These are phyloP conservation scores for Tarenaya hassleriana DNA, from an alignment of 345 rosid genomes.

Conservation along the genomic window DNA sequence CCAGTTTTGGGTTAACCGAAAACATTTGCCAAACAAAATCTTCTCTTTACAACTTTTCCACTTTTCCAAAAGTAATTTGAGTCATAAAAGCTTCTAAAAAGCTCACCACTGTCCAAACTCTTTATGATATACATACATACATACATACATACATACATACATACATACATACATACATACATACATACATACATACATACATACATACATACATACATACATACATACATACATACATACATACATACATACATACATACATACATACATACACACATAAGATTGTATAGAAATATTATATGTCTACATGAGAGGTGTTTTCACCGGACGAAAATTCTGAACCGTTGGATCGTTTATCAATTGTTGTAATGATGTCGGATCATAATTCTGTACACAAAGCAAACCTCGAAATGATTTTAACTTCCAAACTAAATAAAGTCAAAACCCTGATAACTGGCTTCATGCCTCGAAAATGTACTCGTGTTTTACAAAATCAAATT, in stretches of 20 bases:
- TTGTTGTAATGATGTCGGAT: constrained; percentile 16
- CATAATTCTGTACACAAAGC: constrained; percentile 15
- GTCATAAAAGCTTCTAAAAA: constrained; percentile 23
- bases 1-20: constrained; percentile 32
- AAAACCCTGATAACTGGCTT: constrained; percentile 1
- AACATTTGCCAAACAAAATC: constrained; percentile 28
- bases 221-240: too few relatives aligned
- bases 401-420: not conserved
- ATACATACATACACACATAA: not conserved
- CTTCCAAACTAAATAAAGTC: not conserved
- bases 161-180: too few relatives aligned
- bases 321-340: constrained; percentile 12
- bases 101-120: constrained; percentile 28
- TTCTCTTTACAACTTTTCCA: constrained; percentile 26
- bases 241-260: too few relatives aligned
- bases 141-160: constrained; percentile 7
- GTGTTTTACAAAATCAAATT: too few relatives aligned
- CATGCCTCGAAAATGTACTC: too few relatives aligned
- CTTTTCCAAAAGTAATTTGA: constrained; percentile 29
- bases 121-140: constrained; percentile 25
- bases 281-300: too few relatives aligned
- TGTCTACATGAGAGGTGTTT: too few relatives aligned
- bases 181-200: too few relatives aligned
- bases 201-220: too few relatives aligned
- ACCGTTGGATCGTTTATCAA: constrained; percentile 14